Conservation (phyloP, 768 basidiomycete genomes). For the Coprinopsis cinerea region DNA sequence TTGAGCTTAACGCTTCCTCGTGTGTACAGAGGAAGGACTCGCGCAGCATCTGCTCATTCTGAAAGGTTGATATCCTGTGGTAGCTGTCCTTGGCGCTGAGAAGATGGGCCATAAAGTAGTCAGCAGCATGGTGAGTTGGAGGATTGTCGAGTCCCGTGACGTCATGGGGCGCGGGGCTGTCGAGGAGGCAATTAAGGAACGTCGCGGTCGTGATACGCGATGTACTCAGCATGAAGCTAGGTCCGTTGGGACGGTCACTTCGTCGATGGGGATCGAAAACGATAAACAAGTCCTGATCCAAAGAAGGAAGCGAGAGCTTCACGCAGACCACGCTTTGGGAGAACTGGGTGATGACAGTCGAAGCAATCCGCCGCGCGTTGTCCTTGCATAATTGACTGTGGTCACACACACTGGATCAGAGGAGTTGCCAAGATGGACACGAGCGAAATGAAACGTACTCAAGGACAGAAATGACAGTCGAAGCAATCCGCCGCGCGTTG, state of each 20-base stretch:
- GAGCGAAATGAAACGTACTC: slow-evolving; percentile 4
- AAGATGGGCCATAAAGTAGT: slow-evolving; percentile 6
- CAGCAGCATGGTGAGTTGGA: not conserved
- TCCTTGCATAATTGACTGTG: slow-evolving; percentile 11
- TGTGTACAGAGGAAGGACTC: slow-evolving; percentile 9
- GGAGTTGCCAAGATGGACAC: not conserved
- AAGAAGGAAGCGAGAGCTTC: slow-evolving; percentile 2
- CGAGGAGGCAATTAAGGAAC: slow-evolving; percentile 7
- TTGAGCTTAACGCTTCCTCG: slow-evolving; percentile 9
- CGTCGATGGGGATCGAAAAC: slow-evolving; percentile 10
- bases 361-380: slow-evolving; percentile 6
- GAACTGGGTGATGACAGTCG: slow-evolving; percentile 8
- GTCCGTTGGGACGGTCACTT: slow-evolving; percentile 9
- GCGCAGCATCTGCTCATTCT: slow-evolving; percentile 11
- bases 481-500: slow-evolving; percentile 6
- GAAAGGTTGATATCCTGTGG: slow-evolving; percentile 8
- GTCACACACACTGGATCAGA: not conserved
- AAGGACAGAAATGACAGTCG: slow-evolving; percentile 5
- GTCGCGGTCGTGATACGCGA: slow-evolving; percentile 7
- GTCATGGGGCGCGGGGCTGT: slow-evolving; percentile 1
- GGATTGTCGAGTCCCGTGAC: not conserved
- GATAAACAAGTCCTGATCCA: slow-evolving; percentile 9
- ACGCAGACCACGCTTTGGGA: slow-evolving; percentile 9
- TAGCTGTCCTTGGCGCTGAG: slow-evolving; percentile 8
- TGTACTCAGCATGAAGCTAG: slow-evolving; percentile 11